Conservation (phyloP, 2,329 filamentous ascomycete genomes). For the Colletotrichum euphorbiae region DNA sequence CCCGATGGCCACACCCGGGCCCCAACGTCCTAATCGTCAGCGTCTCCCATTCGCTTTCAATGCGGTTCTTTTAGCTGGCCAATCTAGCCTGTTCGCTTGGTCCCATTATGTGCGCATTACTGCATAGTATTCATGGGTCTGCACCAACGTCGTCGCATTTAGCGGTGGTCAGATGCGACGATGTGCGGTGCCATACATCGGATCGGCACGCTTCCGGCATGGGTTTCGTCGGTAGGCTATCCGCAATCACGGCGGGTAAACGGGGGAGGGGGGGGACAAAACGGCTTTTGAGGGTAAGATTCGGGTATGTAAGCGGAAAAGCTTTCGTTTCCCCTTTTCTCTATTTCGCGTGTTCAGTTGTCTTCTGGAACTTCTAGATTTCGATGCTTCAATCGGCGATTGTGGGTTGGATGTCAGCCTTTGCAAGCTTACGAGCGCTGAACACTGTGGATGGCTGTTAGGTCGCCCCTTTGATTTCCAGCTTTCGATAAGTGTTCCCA, state of each 20-base stretch:
- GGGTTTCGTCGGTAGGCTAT: constrained; percentile 25
- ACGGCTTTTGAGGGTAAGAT: neutral
- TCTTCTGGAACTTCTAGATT: accelerated
- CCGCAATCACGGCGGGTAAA: neutral
- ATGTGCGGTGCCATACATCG: constrained; percentile 19
- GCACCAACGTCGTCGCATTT: constrained; percentile 24
- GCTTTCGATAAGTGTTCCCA: neutral
- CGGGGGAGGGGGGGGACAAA: neutral
- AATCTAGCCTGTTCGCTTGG: too few species aligned
- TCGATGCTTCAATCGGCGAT: neutral
- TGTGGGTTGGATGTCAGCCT: neutral
- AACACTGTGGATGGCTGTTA: constrained; percentile 6
- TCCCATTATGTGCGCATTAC: constrained; percentile 6
- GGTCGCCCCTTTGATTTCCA: neutral
- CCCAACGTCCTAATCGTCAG: neutral
- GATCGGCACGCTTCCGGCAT: constrained; percentile 31
- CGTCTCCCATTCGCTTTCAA: too few species aligned
- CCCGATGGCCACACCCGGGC: constrained; percentile 1
- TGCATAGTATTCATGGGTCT: constrained; percentile 30
- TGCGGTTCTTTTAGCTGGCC: too few species aligned
- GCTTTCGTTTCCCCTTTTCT: neutral
- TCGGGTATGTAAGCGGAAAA: too few species aligned
- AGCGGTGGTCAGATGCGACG: constrained; percentile 25
- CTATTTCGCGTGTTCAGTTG: neutral
- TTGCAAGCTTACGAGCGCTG: neutral